These are phyloP conservation scores for thale cress (Arabidopsis thaliana) DNA, from an alignment of 345 rosid genomes.

Conservation along the genomic window TAIR10.1 NC_003075.7:7513501-7514000, in stretches of 20 bases:
- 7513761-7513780: slow-evolving; percentile 46
- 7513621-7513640: not conserved
- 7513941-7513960: slow-evolving; percentile 51
- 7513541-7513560: not conserved
- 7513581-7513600: not conserved
- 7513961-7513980: slow-evolving; percentile 75
- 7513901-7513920: slow-evolving; percentile 55
- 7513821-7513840: slow-evolving; percentile 60
- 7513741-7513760: slow-evolving; percentile 50
- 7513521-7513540: not conserved
- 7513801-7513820: slow-evolving; percentile 49
- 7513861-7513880: slow-evolving; percentile 49
- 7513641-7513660: not conserved
- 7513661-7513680: not conserved
- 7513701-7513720: not conserved
- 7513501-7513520: not conserved
- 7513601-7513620: not conserved
- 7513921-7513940: slow-evolving; percentile 48
- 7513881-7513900: slow-evolving; percentile 56
- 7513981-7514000: slow-evolving; percentile 62
- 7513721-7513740: slow-evolving; percentile 16
- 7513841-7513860: slow-evolving; percentile 63
- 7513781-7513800: slow-evolving; percentile 50
- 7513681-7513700: not conserved
- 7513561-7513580: not conserved